Base-by-base conservation (phyloP, 1,284 basidiomycete genomes). In the Flammula alnicola region DNA sequence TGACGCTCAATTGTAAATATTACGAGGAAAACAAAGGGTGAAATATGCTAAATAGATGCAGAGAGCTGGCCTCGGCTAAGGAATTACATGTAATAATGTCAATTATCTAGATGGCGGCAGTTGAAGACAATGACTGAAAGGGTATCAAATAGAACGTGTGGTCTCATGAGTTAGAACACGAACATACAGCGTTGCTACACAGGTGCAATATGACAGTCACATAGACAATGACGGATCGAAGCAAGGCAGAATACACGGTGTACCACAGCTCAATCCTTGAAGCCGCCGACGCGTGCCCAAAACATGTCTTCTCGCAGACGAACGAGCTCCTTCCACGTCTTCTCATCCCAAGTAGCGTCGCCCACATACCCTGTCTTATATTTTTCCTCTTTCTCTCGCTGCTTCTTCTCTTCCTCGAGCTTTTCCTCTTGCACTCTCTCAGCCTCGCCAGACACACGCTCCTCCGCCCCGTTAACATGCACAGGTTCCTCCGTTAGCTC, bases 251-350 rank as follows among this genome's bases (percentile, higher is more conserved):
- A n/a, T n/a, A n/a, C n/a, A n/a, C n/a, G n/a, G n/a, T n/a, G 7
- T 31, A 12, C n/a, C n/a, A n/a, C n/a, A 40, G 20, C 14, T 44
- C 42, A 62, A 14, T 54, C 55, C 17, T 44, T 44, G 35, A 81
- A 62, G 4, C 82, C 84, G 1, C 93, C 93, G 26, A 94, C 73
- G 45, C 93, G 74, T 27, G 93, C 88, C 83, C 85, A 93, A 71
- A 91, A 95, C 88, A 96, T 93, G 44, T 88, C 88, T 70, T 96
- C 93, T 60, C 88, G 86, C 57, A 97, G 67, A 47, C 79, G 79
- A 6, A 89, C 77, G 11, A 97, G 70, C 71, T 93, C 88, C 61
- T 84, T 87, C 93, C 93, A 97, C 32, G 90, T 87, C 52, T 87
- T 80, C 63, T 92, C 91, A 70, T 96, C 95, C 94, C 93, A 96